Conservation (phyloP, 2,329 filamentous ascomycete species). For the Pleomassaria siparia region DNA sequence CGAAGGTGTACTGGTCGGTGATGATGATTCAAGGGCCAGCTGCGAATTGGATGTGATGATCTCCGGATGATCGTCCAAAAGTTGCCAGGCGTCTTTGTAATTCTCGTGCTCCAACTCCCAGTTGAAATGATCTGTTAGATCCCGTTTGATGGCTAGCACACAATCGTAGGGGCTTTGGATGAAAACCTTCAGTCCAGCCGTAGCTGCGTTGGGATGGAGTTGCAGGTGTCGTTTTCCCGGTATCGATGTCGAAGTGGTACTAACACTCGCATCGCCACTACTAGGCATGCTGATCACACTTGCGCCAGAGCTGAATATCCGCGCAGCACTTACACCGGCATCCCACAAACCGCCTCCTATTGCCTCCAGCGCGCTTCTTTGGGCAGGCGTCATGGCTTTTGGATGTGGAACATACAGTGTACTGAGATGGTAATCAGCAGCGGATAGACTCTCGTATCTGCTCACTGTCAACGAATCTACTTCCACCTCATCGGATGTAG, state of each 20-base stretch:
- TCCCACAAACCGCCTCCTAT: slow-evolving; percentile 84
- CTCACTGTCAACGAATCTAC: slow-evolving; percentile 84
- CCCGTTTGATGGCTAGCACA: slow-evolving; percentile 85
- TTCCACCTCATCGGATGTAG: slow-evolving; percentile 79
- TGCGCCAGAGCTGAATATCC: slow-evolving; percentile 82
- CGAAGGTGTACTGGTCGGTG: slow-evolving; percentile 47
- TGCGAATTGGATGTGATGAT: slow-evolving; percentile 50
- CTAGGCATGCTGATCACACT: slow-evolving; percentile 62
- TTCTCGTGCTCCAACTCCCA: slow-evolving; percentile 83
- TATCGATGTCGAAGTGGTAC: slow-evolving; percentile 21
- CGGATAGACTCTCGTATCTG: slow-evolving; percentile 80
- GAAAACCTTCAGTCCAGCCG: slow-evolving; percentile 76
- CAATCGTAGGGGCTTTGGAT: slow-evolving; percentile 97
- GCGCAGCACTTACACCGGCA: slow-evolving; percentile 81
- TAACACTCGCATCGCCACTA: slow-evolving; percentile 42
- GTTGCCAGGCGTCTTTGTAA: slow-evolving; percentile 84
- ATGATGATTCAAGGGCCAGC: slow-evolving; percentile 36
- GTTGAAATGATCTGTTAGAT: slow-evolving; percentile 78
- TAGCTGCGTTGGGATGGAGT: slow-evolving; percentile 52
- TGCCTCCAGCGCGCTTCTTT: slow-evolving; percentile 74
- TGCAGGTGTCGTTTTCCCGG: slow-evolving; percentile 28
- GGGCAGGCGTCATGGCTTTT: slow-evolving; percentile 60
- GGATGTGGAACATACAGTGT: slow-evolving; percentile 77
- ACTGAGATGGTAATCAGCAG: slow-evolving; percentile 88
- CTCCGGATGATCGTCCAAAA: slow-evolving; percentile 86